Conservation (phyloP, 176 grass and related monocot species). For the Miscanthus lutarioriparius region DNA sequence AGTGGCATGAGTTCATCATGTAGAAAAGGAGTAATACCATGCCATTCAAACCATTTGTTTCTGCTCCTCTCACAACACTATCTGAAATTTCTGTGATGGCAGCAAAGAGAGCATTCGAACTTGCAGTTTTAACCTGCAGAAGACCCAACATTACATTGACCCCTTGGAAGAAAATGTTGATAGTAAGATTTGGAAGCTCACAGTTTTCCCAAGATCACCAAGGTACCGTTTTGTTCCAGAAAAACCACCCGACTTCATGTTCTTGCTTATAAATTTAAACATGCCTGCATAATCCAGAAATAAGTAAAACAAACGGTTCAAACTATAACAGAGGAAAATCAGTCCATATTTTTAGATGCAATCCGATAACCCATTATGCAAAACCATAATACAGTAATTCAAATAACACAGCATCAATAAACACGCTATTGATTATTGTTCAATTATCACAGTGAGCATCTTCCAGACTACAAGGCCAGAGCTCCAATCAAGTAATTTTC, state of each 20-base stretch:
- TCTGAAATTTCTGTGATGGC: slow-evolving; percentile 88
- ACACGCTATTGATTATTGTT: neutral
- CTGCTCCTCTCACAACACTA: slow-evolving; percentile 74
- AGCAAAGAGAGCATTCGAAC: slow-evolving; percentile 85
- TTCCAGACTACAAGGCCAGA: slow-evolving; percentile 20
- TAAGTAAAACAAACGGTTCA: slow-evolving; percentile 20
- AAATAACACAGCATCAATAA: slow-evolving; percentile 10
- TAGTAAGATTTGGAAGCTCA: slow-evolving; percentile 50
- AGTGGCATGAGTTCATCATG: neutral
- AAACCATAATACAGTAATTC: neutral
- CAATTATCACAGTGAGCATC: slow-evolving; percentile 24
- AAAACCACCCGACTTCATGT: slow-evolving; percentile 70
- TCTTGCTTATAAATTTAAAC: slow-evolving; percentile 96
- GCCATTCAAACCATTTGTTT: slow-evolving; percentile 81
- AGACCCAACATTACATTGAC: slow-evolving; percentile 40
- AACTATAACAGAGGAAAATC: neutral
- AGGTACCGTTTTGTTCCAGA: slow-evolving; percentile 86
- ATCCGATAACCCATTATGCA: neutral
- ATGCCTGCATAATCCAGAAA: slow-evolving; percentile 56
- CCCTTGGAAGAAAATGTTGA: slow-evolving; percentile 17
- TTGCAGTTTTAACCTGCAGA: slow-evolving; percentile 78
- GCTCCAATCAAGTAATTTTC: slow-evolving; percentile 4
- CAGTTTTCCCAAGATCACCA: slow-evolving; percentile 91
- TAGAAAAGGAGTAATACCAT: slow-evolving; percentile 55
- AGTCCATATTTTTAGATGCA: slow-evolving; percentile 18